Evolutionary conservation across 345 rosid species (phyloP).

Genomic region (Euphorbia lathyris): DNA sequence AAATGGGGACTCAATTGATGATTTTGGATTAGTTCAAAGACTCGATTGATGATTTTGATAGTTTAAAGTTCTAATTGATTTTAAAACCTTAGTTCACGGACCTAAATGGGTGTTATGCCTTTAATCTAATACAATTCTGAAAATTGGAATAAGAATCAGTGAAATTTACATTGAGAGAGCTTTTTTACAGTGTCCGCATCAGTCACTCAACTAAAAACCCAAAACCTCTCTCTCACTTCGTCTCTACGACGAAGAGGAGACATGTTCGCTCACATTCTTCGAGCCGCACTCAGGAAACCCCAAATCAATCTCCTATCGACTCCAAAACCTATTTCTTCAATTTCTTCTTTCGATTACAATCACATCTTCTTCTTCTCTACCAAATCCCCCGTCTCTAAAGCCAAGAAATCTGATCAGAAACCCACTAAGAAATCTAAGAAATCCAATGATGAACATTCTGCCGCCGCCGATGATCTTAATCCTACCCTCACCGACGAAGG

Average conservation of each 20-base stretch:
- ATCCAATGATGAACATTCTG: slow-evolving; percentile 24
- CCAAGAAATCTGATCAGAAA: slow-evolving; percentile 44
- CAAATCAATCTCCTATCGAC: neutral
- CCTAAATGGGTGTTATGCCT: too few species aligned
- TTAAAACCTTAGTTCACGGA: too few species aligned
- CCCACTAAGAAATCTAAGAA: slow-evolving; percentile 31
- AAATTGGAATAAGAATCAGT: too few species aligned
- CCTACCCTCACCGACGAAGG: slow-evolving; percentile 33
- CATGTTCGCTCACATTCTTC: slow-evolving; percentile 22
- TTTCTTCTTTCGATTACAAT: neutral
- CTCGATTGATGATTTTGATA: too few species aligned
- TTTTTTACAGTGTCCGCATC: neutral
- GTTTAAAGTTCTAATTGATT: too few species aligned
- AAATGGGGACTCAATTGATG: too few species aligned
- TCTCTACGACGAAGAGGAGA: neutral
- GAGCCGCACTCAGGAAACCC: slow-evolving; percentile 21
- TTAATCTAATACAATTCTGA: too few species aligned
- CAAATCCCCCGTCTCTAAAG: slow-evolving; percentile 28
- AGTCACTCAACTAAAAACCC: neutral
- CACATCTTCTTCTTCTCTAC: slow-evolving; percentile 1
- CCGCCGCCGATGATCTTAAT: slow-evolving; percentile 33
- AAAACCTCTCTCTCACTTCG: neutral
- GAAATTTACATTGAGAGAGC: too few species aligned
- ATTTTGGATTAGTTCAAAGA: too few species aligned
- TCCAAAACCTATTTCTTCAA: neutral